Conservation (phyloP, 495 filamentous ascomycete species). For the Parathielavia appendiculata region DNA sequence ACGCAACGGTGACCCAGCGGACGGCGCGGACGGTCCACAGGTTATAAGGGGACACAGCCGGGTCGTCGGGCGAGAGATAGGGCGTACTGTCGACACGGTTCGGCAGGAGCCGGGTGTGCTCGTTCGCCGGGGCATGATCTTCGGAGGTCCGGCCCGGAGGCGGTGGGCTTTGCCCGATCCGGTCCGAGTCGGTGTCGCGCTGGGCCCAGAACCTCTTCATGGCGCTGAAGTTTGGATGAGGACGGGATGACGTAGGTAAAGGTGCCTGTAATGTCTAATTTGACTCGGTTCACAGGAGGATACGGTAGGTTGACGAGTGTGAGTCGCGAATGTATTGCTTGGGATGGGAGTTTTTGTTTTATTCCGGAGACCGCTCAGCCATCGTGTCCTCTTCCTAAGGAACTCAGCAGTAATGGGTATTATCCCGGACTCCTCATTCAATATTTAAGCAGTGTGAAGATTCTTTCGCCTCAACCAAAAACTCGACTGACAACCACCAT, state of each 20-base stretch:
- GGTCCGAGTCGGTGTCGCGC: constrained; percentile 1
- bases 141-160: constrained; percentile 7
- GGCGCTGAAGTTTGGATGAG: not conserved
- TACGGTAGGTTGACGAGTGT: not conserved
- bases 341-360: no score
- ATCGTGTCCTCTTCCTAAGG: no score
- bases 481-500: not conserved
- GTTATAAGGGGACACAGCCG: constrained; percentile 94
- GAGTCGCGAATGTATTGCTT: no score
- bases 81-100: constrained; percentile 48
- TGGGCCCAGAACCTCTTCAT: constrained; percentile 11
- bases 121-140: constrained; percentile 48
- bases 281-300: not conserved
- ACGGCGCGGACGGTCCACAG: constrained; percentile 80
- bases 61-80: constrained; percentile 88
- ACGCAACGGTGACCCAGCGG: constrained; percentile 65
- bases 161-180: not conserved
- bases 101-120: constrained; percentile 70
- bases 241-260: constrained; percentile 1
- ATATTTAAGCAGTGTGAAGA: not conserved
- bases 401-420: no score
- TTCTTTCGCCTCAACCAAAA: not conserved
- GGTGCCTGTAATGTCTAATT: not conserved
- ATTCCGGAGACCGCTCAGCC: no score
- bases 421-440: not conserved